Percentiles rank a stretch among this genome's conserved stretches.
phyloP scores from a whole-genome alignment of 768 basidiomycete genomes.

The Psilocybe tampanensis region DNA sequence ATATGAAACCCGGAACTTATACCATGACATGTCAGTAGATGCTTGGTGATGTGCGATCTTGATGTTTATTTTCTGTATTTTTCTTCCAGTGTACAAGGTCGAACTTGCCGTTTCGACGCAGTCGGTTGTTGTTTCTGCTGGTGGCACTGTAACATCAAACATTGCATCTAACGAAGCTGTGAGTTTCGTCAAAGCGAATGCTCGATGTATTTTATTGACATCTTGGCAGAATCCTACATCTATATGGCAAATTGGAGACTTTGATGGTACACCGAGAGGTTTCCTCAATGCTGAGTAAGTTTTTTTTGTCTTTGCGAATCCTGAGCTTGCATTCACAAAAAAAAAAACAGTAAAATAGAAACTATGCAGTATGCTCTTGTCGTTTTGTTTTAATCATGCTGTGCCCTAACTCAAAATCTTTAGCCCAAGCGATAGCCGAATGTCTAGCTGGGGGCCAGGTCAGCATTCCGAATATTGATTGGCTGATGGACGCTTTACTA shows the following conservation, averaged over 20 bases:
- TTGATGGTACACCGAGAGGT: conserved; percentile 38
- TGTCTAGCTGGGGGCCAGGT: conserved; percentile 36
- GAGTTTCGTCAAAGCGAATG: conserved; percentile 1
- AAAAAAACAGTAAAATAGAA: conserved; percentile 31
- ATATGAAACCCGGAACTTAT: conserved; percentile 48
- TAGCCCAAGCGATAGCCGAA: conserved; percentile 37
- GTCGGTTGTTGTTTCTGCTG: conserved; percentile 29
- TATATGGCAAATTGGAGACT: conserved; percentile 40
- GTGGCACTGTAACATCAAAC: conserved; percentile 27
- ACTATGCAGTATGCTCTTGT: conserved; percentile 35
- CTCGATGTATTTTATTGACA: neutral
- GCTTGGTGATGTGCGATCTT: neutral
- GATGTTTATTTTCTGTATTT: neutral
- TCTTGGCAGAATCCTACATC: conserved; percentile 24
- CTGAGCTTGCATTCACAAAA: neutral
- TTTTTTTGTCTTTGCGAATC: neutral
- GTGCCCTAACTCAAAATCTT: neutral
- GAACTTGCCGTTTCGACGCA: conserved; percentile 33
- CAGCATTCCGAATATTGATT: neutral
- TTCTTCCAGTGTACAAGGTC: conserved; percentile 36
- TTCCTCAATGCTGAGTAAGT: conserved; percentile 40
- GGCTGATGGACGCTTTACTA: neutral
- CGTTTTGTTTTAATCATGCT: too few species aligned
- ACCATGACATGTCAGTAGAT: conserved; percentile 42
- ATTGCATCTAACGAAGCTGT: conserved; percentile 34